These are phyloP conservation scores for Phaeosphaeria sp. DNA, from an alignment of 2,329 filamentous ascomycete genomes.

Conservation along the genomic window DNA sequence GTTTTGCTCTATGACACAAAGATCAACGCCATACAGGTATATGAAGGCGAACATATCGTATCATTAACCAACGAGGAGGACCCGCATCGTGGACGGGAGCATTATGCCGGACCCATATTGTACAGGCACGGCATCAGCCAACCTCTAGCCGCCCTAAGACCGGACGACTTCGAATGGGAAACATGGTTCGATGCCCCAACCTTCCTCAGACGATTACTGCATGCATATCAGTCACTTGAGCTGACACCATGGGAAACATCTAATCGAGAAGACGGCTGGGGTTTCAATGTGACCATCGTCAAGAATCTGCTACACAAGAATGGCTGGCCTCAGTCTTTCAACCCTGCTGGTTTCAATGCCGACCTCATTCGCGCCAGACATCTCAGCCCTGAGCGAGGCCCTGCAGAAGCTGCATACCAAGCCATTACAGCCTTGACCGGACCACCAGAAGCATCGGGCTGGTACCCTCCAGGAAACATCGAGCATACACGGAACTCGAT, in stretches of 20 bases:
- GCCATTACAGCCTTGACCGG: constrained; percentile 6
- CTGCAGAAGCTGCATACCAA: constrained; percentile 5
- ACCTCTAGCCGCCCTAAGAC: background rate
- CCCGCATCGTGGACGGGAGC: background rate
- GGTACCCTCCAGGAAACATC: background rate
- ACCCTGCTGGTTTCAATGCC: constrained; percentile 1
- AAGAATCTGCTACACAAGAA: constrained; percentile 10
- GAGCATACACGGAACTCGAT: background rate
- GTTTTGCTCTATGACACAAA: constrained; percentile 18
- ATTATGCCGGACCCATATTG: background rate
- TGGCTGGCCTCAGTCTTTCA: constrained; percentile 18
- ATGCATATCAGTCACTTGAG: constrained; percentile 9
- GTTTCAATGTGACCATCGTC: constrained; percentile 1
- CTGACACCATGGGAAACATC: constrained; percentile 25
- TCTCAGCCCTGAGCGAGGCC: constrained; percentile 4
- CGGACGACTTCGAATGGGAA: background rate
- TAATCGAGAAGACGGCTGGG: constrained; percentile 7
- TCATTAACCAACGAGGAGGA: constrained; percentile 1
- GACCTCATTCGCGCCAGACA: constrained; percentile 20
- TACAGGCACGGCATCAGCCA: background rate
- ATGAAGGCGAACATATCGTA: constrained; percentile 12
- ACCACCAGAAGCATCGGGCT: background rate
- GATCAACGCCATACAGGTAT: constrained; percentile 16
- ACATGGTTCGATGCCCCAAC: constrained; percentile 13
- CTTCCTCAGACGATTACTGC: constrained; percentile 12